Percentiles rank a stretch among this genome's conserved stretches.
Conservation (phyloP, 2,329 filamentous ascomycete genomes). For the Daldinia sp. region DNA sequence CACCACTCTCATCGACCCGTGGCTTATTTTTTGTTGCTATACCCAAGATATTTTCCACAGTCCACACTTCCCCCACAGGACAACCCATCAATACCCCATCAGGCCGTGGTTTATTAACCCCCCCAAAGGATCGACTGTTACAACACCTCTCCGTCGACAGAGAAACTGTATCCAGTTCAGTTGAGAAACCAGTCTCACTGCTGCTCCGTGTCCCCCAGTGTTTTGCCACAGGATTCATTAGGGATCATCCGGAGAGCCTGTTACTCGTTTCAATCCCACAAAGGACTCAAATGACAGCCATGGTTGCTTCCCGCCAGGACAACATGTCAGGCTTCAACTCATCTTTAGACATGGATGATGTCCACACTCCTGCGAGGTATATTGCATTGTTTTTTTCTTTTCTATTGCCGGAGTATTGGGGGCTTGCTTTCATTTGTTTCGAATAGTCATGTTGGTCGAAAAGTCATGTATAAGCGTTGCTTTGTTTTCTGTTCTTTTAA, state of each 20-base stretch:
- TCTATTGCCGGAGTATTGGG: slow-evolving; percentile 52
- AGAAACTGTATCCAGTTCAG: slow-evolving; percentile 33
- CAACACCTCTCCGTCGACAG: slow-evolving; percentile 38
- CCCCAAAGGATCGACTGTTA: slow-evolving; percentile 35
- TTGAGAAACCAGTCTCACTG: slow-evolving; percentile 44
- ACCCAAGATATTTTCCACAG: slow-evolving; percentile 33
- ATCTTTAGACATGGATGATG: slow-evolving; percentile 64
- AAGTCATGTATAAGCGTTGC: slow-evolving; percentile 45
- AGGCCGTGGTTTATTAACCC: slow-evolving; percentile 42
- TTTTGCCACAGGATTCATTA: slow-evolving; percentile 52
- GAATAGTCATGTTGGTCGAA: slow-evolving; percentile 42
- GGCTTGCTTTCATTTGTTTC: slow-evolving; percentile 46
- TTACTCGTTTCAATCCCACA: slow-evolving; percentile 44
- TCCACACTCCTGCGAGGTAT: slow-evolving; percentile 69
- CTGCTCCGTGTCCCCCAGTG: slow-evolving; percentile 36
- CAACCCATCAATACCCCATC: slow-evolving; percentile 31
- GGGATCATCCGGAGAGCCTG: slow-evolving; percentile 37
- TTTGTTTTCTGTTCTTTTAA: slow-evolving; percentile 39
- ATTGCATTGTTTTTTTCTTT: slow-evolving; percentile 59
- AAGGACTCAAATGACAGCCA: slow-evolving; percentile 59
- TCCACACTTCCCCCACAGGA: slow-evolving; percentile 24
- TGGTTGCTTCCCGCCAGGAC: slow-evolving; percentile 58
- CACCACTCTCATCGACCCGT: slow-evolving; percentile 38
- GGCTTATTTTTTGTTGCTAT: slow-evolving; percentile 39
- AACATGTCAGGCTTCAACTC: slow-evolving; percentile 62